Percentiles rank a stretch among this genome's conserved stretches.
phyloP scores from a whole-genome alignment of 257 asterid species.

The Nicotiana attenuata region DNA sequence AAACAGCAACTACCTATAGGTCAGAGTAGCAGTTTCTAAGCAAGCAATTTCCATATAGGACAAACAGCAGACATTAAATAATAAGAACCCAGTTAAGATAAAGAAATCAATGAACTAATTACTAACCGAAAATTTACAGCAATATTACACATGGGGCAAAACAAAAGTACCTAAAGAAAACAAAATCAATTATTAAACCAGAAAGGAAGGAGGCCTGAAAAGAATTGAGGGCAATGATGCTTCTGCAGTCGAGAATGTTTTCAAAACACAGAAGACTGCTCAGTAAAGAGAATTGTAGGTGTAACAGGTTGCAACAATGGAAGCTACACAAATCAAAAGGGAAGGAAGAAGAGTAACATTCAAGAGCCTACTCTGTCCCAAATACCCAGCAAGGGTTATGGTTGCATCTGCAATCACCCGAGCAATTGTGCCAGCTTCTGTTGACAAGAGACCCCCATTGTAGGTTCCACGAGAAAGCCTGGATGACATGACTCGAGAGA shows the following conservation, averaged over 20 bases:
- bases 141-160: background rate
- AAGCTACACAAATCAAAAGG: slow-evolving; percentile 59
- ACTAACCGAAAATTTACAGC: slow-evolving; percentile 1
- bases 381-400: slow-evolving; percentile 75
- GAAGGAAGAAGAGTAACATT: slow-evolving; percentile 80
- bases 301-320: slow-evolving; percentile 76
- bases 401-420: slow-evolving; percentile 90
- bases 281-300: slow-evolving; percentile 81
- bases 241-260: background rate
- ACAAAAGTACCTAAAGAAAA: background rate
- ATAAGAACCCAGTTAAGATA: background rate
- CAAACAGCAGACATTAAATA: background rate
- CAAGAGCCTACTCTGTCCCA: slow-evolving; percentile 63
- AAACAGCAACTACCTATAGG: background rate
- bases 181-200: background rate
- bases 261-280: slow-evolving; percentile 3
- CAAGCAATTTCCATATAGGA: background rate
- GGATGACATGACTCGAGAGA: slow-evolving; percentile 92
- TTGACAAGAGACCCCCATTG: slow-evolving; percentile 85
- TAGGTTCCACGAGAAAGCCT: slow-evolving; percentile 94
- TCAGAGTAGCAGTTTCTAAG: background rate
- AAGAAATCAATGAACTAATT: background rate
- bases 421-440: slow-evolving; percentile 91
- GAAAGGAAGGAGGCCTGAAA: background rate
- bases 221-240: slow-evolving; percentile 18